These are phyloP conservation scores for Oryza australiensis DNA, from an alignment of 176 grass and related monocot species.

Conservation along the genomic window DNA sequence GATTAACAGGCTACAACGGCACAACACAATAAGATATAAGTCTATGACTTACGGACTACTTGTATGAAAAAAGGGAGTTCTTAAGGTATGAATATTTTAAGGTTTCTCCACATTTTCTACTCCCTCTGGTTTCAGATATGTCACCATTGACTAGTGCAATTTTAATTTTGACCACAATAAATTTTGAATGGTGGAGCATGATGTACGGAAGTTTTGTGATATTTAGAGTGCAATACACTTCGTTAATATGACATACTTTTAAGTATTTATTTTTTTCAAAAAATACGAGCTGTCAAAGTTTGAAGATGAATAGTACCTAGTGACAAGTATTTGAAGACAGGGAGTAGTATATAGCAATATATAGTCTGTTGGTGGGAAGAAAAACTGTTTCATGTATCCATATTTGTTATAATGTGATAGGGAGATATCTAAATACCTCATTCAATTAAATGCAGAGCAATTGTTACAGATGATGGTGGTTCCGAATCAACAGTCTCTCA, in stretches of 20 bases:
- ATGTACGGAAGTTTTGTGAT: too few species aligned
- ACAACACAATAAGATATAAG: slow-evolving; percentile 31
- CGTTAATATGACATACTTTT: too few species aligned
- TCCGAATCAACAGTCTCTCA: slow-evolving; percentile 8
- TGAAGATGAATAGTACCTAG: too few species aligned
- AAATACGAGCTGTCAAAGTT: too few species aligned
- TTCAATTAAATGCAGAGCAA: slow-evolving; percentile 13
- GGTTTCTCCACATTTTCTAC: background rate
- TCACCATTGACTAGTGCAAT: too few species aligned
- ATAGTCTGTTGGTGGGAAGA: background rate
- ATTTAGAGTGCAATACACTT: too few species aligned
- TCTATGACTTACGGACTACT: slow-evolving; percentile 18
- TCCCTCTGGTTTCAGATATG: background rate
- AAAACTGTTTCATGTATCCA: background rate
- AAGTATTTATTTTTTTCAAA: too few species aligned
- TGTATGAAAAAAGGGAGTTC: background rate
- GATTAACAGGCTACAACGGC: slow-evolving; percentile 73
- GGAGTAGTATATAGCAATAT: background rate
- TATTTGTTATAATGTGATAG: slow-evolving; percentile 17
- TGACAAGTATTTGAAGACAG: too few species aligned
- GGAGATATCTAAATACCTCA: slow-evolving; percentile 15
- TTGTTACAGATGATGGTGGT: slow-evolving; percentile 1
- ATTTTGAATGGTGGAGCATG: too few species aligned
- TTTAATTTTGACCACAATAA: too few species aligned
- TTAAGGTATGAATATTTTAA: slow-evolving; percentile 23